Evolutionary conservation across 2,329 filamentous ascomycete species (phyloP), one percentile per base, ranked within the genome.

Genomic region (Trichoderma endophyticum): DNA sequence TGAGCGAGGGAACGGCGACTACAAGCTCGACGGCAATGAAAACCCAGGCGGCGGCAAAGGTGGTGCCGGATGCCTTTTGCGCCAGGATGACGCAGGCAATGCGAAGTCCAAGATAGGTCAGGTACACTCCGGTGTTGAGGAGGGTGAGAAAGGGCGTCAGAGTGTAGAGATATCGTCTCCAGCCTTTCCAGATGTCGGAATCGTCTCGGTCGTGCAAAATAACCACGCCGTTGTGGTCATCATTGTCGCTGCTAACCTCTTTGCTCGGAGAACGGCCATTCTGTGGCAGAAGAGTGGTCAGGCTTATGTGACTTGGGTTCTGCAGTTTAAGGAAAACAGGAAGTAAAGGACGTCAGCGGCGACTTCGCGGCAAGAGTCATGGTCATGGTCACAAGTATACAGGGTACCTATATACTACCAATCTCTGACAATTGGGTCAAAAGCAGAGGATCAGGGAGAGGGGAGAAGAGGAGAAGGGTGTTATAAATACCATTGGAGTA

Each of bases 1-100:
- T 83, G 43, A 89, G 79, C 4, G 86, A 83, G 6, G 87, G 88
- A 67, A 88, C 82, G 6, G 86, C 85, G 8, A 86, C 83, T n/a
- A 82, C 80, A 51, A 88, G 77, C 76, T 89, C 87, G 71, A 89
- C 83, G 28, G 80, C 85, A 69, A 89, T 86, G 74, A 89, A 89
- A 7, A 88, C 76, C 87, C 87, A 89, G 3, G 87, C 87, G 59
- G 85, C 83, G 5, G 82, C 80, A 73, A 85, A 89, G 2, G 80
- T 80, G 26, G 80, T 77, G 4, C 77, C 63, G 4, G 80, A 79
- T 1, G 78, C 78, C 1, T 82, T 79, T 74, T 89, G 86, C 1
- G 87, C 86, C 59, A 80, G 79, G n/a, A 87, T 77, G 68, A 88
- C 84, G 75, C 86, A 89, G 65, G 80, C 79, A 34, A 89, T 84